These are phyloP conservation scores for Onygenales sp. DNA, from an alignment of 2,329 filamentous ascomycete genomes.

Conservation along the genomic window DNA sequence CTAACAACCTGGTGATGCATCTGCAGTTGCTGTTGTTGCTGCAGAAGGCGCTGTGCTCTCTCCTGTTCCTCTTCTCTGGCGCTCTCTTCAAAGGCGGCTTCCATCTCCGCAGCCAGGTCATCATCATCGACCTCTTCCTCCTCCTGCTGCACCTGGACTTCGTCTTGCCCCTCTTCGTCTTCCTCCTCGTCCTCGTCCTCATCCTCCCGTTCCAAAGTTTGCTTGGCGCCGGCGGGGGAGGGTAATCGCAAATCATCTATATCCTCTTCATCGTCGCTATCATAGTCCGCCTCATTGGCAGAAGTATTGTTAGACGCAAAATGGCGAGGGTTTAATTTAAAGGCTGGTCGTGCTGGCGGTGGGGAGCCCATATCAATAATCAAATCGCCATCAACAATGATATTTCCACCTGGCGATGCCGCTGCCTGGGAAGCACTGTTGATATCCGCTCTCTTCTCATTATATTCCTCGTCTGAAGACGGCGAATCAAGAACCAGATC, in stretches of 20 bases:
- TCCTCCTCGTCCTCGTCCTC: slow-evolving; percentile 22
- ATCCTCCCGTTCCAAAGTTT: slow-evolving; percentile 8
- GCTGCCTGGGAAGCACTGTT: slow-evolving; percentile 22
- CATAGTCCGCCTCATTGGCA: slow-evolving; percentile 22
- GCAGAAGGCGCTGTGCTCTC: slow-evolving; percentile 22
- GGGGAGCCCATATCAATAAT: slow-evolving; percentile 42
- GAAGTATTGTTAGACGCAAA: slow-evolving; percentile 35
- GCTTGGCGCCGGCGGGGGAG: slow-evolving; percentile 23
- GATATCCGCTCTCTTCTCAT: slow-evolving; percentile 11
- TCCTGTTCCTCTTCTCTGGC: slow-evolving; percentile 35
- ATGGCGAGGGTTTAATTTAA: slow-evolving; percentile 31
- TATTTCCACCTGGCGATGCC: slow-evolving; percentile 31
- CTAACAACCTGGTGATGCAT: slow-evolving; percentile 23
- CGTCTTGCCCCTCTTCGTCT: slow-evolving; percentile 15
- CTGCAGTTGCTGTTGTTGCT: slow-evolving; percentile 18
- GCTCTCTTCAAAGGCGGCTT: slow-evolving; percentile 42
- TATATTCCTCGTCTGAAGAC: slow-evolving; percentile 23
- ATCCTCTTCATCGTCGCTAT: slow-evolving; percentile 30
- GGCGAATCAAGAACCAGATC: slow-evolving; percentile 19
- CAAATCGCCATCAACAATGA: slow-evolving; percentile 37
- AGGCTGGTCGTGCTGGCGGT: slow-evolving; percentile 28
- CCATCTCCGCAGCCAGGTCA: slow-evolving; percentile 49
- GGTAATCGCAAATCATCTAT: slow-evolving; percentile 29
- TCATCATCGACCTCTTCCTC: slow-evolving; percentile 38
- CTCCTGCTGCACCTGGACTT: slow-evolving; percentile 20